Evolutionary conservation across 495 filamentous ascomycete genomes (phyloP).

Genomic region (Xylaria flabelliformis): DNA sequence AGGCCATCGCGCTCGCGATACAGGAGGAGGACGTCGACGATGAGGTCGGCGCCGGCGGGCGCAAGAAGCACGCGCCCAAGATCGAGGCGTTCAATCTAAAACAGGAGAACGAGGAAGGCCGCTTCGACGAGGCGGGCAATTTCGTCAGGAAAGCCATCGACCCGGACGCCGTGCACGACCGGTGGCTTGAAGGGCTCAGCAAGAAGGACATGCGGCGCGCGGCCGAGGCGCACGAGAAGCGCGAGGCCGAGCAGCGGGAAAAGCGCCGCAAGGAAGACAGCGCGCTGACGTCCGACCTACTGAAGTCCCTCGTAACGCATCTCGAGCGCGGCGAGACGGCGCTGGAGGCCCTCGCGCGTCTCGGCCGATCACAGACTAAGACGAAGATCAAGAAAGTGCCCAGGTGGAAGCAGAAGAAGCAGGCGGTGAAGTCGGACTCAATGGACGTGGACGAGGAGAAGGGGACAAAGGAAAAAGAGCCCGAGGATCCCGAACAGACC

Average conservation of each 20-base stretch:
- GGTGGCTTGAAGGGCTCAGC: slow-evolving; percentile 88
- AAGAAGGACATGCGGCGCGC: slow-evolving; percentile 93
- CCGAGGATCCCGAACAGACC: slow-evolving; percentile 73
- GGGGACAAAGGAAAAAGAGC: slow-evolving; percentile 42
- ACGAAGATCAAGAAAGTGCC: slow-evolving; percentile 67
- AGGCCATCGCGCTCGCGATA: slow-evolving; percentile 68
- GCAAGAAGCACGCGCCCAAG: slow-evolving; percentile 94
- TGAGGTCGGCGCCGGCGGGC: slow-evolving; percentile 85
- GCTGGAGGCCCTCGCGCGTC: slow-evolving; percentile 82
- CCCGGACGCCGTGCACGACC: slow-evolving; percentile 88
- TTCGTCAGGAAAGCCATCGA: slow-evolving; percentile 89
- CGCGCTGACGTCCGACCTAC: slow-evolving; percentile 73
- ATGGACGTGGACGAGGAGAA: slow-evolving; percentile 71
- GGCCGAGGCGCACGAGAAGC: slow-evolving; percentile 83
- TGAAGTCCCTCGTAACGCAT: slow-evolving; percentile 71
- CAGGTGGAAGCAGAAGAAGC: slow-evolving; percentile 66
- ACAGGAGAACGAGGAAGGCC: slow-evolving; percentile 87
- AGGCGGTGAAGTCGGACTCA: slow-evolving; percentile 57
- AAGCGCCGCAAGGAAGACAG: slow-evolving; percentile 75
- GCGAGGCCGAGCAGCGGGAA: slow-evolving; percentile 75
- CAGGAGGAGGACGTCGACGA: slow-evolving; percentile 76
- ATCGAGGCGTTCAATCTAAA: slow-evolving; percentile 97
- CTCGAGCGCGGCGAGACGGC: slow-evolving; percentile 87
- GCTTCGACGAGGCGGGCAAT: slow-evolving; percentile 89
- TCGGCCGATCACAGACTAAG: slow-evolving; percentile 69